phyloP scores from a whole-genome alignment of 805 yeast species.

The Kuraishia cidri region DNA sequence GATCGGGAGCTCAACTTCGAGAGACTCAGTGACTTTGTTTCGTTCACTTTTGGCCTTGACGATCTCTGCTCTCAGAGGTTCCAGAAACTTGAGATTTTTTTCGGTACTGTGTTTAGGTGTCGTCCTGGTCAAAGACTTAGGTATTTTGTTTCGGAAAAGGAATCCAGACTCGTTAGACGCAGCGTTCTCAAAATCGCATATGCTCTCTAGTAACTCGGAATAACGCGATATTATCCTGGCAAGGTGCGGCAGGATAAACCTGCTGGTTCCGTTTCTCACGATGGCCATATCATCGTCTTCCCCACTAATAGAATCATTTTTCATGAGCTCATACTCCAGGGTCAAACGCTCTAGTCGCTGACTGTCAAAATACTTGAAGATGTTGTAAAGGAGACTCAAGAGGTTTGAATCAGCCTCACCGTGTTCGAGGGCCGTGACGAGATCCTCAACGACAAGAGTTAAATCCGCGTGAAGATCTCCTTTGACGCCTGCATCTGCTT shows the following conservation, averaged over 20 bases:
- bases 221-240: background rate
- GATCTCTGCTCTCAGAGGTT: too few relatives aligned
- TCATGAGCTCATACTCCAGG: conserved; percentile 49
- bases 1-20: conserved; percentile 2
- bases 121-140: too few relatives aligned
- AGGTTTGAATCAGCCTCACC: conserved; percentile 58
- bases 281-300: conserved; percentile 1
- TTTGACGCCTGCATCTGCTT: conserved; percentile 10
- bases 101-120: too few relatives aligned
- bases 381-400: conserved; percentile 36
- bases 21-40: too few relatives aligned
- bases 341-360: conserved; percentile 42
- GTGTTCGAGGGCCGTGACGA: conserved; percentile 55
- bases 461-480: conserved; percentile 10
- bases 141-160: too few relatives aligned
- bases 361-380: conserved; percentile 40
- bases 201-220: background rate
- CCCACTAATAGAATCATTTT: conserved; percentile 9
- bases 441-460: conserved; percentile 41
- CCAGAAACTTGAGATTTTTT: too few relatives aligned
- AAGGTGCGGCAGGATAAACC: conserved; percentile 3
- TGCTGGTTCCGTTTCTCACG: background rate
- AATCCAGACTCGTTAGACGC: too few relatives aligned
- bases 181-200: background rate
- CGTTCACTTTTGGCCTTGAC: too few relatives aligned